Conservation (phyloP, 2,329 filamentous ascomycete genomes). For the Aspergillus cejpii region DNA sequence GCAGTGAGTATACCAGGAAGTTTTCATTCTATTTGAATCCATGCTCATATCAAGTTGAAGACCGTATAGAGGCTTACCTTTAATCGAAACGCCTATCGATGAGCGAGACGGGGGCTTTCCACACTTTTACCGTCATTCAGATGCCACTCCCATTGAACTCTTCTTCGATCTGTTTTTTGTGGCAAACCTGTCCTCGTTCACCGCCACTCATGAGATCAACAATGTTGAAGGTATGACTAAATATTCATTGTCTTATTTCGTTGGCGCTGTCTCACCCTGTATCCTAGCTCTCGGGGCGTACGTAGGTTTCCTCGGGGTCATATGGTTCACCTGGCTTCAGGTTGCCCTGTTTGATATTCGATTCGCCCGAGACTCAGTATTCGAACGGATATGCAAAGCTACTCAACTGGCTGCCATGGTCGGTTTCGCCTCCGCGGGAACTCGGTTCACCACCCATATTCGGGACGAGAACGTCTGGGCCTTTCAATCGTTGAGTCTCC, state of each 20-base stretch:
- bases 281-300: constrained; percentile 40
- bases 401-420: constrained; percentile 59
- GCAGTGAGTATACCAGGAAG: constrained; percentile 19
- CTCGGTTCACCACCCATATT: constrained; percentile 39
- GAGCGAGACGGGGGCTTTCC: constrained; percentile 19
- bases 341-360: constrained; percentile 60
- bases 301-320: constrained; percentile 50
- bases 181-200: constrained; percentile 60
- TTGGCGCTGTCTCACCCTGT: constrained; percentile 11
- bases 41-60: constrained; percentile 4
- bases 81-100: constrained; percentile 34
- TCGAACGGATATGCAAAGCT: constrained; percentile 54
- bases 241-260: background rate
- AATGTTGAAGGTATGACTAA: constrained; percentile 35
- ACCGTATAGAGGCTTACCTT: constrained; percentile 21
- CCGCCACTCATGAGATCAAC: constrained; percentile 50
- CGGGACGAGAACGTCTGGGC: constrained; percentile 39
- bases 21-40: background rate
- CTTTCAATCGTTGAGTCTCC: constrained; percentile 39
- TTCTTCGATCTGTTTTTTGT: constrained; percentile 59
- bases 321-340: constrained; percentile 65
- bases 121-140: constrained; percentile 40
- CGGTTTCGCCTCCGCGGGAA: constrained; percentile 56
- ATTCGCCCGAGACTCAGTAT: constrained; percentile 58
- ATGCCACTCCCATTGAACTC: constrained; percentile 51